Evolutionary conservation across 108 stramenopile species (phyloP).

Genomic region (Nitzschia palea): DNA sequence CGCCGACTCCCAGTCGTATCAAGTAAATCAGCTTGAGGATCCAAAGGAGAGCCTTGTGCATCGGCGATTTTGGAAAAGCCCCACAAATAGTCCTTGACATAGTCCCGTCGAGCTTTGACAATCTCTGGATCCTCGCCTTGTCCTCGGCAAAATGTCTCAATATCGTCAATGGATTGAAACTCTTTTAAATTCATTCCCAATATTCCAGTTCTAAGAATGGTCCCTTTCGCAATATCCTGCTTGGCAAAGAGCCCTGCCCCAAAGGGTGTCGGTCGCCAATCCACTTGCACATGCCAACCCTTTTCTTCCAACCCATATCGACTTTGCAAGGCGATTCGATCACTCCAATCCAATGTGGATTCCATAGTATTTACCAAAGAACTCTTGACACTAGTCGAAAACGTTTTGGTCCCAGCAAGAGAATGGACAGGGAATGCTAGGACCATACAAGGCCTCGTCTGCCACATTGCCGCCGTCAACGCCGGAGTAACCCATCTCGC

Average conservation of each 20-base stretch:
- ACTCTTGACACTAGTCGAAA: background rate
- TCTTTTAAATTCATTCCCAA: slow-evolving; percentile 33
- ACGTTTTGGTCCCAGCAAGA: too few relatives aligned
- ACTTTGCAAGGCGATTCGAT: slow-evolving; percentile 36
- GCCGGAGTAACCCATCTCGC: too few relatives aligned
- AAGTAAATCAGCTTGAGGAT: background rate
- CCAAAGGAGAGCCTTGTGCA: slow-evolving; percentile 24
- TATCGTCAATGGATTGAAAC: slow-evolving; percentile 32
- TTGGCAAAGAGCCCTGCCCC: slow-evolving; percentile 42
- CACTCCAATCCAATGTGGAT: slow-evolving; percentile 29
- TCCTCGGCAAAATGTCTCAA: slow-evolving; percentile 32
- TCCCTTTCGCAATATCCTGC: slow-evolving; percentile 32
- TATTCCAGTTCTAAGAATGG: slow-evolving; percentile 30
- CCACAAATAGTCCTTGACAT: slow-evolving; percentile 49
- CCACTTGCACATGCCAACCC: slow-evolving; percentile 44
- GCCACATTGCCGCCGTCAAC: too few relatives aligned
- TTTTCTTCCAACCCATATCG: slow-evolving; percentile 24
- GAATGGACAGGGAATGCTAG: too few relatives aligned
- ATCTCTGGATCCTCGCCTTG: background rate
- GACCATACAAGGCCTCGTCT: too few relatives aligned
- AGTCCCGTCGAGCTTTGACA: slow-evolving; percentile 13
- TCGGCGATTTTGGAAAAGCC: slow-evolving; percentile 39
- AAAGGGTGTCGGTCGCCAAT: slow-evolving; percentile 36
- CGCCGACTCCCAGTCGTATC: background rate
- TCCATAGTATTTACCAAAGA: slow-evolving; percentile 18